Base-by-base conservation (phyloP, 768 basidiomycete species). In the Mycena filopes region DNA sequence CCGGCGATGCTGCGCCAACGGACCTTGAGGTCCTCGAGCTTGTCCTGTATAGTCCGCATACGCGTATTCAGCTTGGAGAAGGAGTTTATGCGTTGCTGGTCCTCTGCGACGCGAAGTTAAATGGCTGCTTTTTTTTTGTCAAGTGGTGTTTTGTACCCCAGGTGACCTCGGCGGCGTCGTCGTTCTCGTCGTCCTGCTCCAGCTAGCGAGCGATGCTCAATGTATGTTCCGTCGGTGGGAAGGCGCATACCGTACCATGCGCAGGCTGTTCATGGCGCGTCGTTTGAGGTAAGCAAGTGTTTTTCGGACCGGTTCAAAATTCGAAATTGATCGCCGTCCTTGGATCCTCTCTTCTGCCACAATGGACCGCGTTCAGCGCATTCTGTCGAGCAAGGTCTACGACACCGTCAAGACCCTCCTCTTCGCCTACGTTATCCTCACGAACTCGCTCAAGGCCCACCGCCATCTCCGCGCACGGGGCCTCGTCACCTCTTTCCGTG, bases 21-120 rank as follows among this genome's bases (percentile, higher is more conserved):
- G 36, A 95, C 96, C 86, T 93, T 93, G 71, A 95, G 84, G 26
- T 78, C 79, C 58, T 88, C 84, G 31, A 96, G 83, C 57, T 87
- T 89, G 66, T 90, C 93, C 70, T 93, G 88, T 40, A 95, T 82
- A 28, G 83, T 82, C 9, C 88, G 84, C 62, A 93, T 77, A 49
- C 95, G 88, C 10, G 89, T 89, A 71, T 97, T 98, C 41, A 96
- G 82, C 76, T 95, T 96, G 0, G 95, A 97, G 76, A 98, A 98
- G 0, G 87, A 83, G 79, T 91, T 97, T 79, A 98, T 98, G 29
- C 88, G 87, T 69, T 95, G 89, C 76, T 98, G 96, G 76, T 96
- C 94, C 83, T 88, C 87, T 91, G 71, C 25, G 43, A 41, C 26
- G 25, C 16, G 23, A 54, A 28, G 50, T 63, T 46, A 55, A 61